Percentiles rank a stretch among this genome's conserved stretches.
phyloP scores from a whole-genome alignment of 129 eudicot genomes.

The Kitagawia praeruptora region DNA sequence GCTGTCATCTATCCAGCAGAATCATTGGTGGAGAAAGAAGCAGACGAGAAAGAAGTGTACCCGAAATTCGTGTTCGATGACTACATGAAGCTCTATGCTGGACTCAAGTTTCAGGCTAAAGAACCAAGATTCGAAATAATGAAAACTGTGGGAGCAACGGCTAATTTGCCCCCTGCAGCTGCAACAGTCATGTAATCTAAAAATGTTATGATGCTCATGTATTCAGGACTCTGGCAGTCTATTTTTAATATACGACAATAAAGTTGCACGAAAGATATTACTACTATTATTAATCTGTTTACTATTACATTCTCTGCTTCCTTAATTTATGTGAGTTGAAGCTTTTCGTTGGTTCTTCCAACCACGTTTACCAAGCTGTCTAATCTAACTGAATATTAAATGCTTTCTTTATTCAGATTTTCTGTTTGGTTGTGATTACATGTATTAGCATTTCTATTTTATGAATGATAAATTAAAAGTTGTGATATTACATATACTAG shows the following conservation, averaged over 20 bases:
- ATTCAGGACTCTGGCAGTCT: neutral
- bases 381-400: neutral
- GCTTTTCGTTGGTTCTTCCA: neutral
- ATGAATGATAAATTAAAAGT: too few relatives aligned
- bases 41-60: slow-evolving; percentile 28
- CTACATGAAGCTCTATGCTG: slow-evolving; percentile 62
- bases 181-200: neutral
- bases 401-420: too few relatives aligned
- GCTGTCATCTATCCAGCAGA: slow-evolving; percentile 55
- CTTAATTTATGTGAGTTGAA: neutral
- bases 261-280: neutral
- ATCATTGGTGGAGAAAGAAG: slow-evolving; percentile 34
- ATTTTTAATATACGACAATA: neutral
- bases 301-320: neutral
- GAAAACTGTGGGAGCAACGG: slow-evolving; percentile 46
- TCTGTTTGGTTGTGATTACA: too few relatives aligned
- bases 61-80: slow-evolving; percentile 57
- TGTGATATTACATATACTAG: too few relatives aligned
- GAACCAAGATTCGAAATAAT: slow-evolving; percentile 69
- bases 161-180: slow-evolving; percentile 12
- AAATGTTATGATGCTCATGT: neutral
- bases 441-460: too few relatives aligned
- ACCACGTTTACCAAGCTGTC: neutral
- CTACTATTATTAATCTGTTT: too few relatives aligned
- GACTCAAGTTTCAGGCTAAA: slow-evolving; percentile 53